Conservation (phyloP, 331 rosid species). For the Spiraea crenata region DNA sequence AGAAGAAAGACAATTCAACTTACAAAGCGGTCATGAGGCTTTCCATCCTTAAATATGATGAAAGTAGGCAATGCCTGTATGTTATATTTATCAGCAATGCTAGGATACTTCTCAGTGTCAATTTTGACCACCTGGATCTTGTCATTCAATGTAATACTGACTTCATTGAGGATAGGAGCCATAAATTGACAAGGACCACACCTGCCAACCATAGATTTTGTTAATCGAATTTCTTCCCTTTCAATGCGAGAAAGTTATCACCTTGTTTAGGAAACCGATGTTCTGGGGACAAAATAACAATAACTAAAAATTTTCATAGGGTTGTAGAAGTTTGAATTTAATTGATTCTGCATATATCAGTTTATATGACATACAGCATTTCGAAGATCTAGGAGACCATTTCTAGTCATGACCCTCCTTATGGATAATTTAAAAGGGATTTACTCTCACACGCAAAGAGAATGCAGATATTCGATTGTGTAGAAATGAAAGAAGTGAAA, state of each 20-base stretch:
- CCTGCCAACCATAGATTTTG: constrained; percentile 45
- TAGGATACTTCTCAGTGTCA: constrained; percentile 90
- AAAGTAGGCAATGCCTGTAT: constrained; percentile 93
- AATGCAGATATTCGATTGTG: background rate
- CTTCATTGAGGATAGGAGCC: constrained; percentile 85
- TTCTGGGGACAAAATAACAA: background rate
- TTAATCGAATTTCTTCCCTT: constrained; percentile 19
- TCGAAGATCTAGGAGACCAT: background rate
- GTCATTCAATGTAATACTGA: constrained; percentile 54
- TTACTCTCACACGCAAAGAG: background rate
- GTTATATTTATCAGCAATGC: constrained; percentile 66
- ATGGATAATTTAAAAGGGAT: background rate
- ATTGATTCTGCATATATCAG: background rate
- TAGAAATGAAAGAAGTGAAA: background rate
- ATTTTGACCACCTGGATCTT: constrained; percentile 81
- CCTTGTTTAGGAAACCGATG: background rate
- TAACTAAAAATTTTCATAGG: constrained; percentile 7
- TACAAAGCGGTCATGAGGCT: constrained; percentile 78
- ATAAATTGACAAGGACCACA: constrained; percentile 99
- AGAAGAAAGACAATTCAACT: constrained; percentile 34
- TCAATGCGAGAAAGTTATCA: background rate
- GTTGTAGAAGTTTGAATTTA: background rate
- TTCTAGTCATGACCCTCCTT: background rate
- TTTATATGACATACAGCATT: background rate
- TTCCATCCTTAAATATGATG: constrained; percentile 86